Evolutionary conservation across 2,329 filamentous ascomycete species (phyloP), one percentile per base, ranked within the genome.

Genomic region (Alternaria burnsii): DNA sequence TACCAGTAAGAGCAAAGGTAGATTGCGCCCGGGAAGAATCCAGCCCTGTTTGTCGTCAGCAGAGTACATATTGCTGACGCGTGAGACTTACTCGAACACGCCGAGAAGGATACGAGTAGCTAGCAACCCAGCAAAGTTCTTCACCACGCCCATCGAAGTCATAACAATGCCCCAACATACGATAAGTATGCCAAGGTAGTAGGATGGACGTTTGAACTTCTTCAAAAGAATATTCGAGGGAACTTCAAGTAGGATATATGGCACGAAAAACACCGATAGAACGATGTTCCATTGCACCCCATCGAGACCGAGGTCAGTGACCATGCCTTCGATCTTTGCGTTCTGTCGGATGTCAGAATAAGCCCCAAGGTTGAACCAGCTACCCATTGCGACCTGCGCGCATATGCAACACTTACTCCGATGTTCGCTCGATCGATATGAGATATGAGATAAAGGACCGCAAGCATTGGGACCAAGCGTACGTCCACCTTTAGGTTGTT

Each of bases 391-490:
- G 18, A 9, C 16, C 9, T 18, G 22, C 9, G 20, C 3, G 14
- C 10, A 36, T 10, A 14, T 32, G 18, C 8, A 5, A 5, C 36
- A 51, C 65, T 42, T 54, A 69, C 69, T 30, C 87, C 87, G 61
- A 90, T 88, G 75, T 89, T 88, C 73, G 88, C 88, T 36, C 87
- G 82, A 68, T 89, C 87, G 38, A 88, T 82, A 52, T 77, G 75
- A n/a, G 75, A 77, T 50, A 78, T 73, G 6, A 77, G 79, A 46
- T 82, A 83, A 72, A 83, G 80, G 7, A 75, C 65, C 58, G 77
- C 79, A 11, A 81, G 62, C 55, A 77, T 80, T 2, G 82, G 81
- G 68, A 73, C 66, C 2, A 73, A 55, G 20, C 71, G 67, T 4
- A 72, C 51, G 24, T 73, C 71, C 4, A 74, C 62, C 63, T 68